These are phyloP conservation scores for Populus ilicifolia DNA, from an alignment of 345 rosid genomes.

Conservation along the genomic window DNA sequence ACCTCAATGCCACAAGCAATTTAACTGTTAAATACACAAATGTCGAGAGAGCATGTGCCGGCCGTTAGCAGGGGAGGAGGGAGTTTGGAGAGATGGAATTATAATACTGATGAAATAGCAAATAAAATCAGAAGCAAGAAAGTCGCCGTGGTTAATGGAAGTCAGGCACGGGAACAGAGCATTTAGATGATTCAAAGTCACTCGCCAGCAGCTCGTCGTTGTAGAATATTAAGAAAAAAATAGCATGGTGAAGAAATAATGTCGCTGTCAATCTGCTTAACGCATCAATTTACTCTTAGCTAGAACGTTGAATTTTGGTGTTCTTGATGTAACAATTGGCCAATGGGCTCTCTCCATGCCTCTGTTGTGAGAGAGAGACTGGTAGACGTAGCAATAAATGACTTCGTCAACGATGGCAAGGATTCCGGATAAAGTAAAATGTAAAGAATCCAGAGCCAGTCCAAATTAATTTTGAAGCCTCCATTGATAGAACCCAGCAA, in stretches of 20 bases:
- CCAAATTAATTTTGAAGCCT: neutral
- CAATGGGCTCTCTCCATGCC: slow-evolving; percentile 1
- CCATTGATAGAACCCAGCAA: neutral
- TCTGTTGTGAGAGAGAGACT: neutral
- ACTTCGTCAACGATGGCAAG: slow-evolving; percentile 13
- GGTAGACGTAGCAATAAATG: slow-evolving; percentile 1
- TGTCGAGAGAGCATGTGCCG: neutral
- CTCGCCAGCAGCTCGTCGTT: neutral
- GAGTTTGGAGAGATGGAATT: neutral
- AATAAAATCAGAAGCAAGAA: neutral
- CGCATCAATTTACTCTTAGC: slow-evolving; percentile 24
- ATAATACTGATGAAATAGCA: neutral
- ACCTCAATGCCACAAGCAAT: neutral
- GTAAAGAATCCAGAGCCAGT: neutral
- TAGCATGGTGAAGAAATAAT: neutral
- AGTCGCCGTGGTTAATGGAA: slow-evolving; percentile 36
- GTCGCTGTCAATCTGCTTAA: slow-evolving; percentile 30
- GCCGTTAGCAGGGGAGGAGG: neutral
- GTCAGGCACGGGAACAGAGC: slow-evolving; percentile 27
- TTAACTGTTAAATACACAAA: neutral
- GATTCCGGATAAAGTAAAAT: neutral
- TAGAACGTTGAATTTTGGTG: neutral
- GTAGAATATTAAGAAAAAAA: neutral
- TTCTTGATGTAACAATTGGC: neutral
- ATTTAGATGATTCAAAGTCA: neutral